Conservation (phyloP, 1,284 basidiomycete genomes). For the Laetiporus sulphureus region DNA sequence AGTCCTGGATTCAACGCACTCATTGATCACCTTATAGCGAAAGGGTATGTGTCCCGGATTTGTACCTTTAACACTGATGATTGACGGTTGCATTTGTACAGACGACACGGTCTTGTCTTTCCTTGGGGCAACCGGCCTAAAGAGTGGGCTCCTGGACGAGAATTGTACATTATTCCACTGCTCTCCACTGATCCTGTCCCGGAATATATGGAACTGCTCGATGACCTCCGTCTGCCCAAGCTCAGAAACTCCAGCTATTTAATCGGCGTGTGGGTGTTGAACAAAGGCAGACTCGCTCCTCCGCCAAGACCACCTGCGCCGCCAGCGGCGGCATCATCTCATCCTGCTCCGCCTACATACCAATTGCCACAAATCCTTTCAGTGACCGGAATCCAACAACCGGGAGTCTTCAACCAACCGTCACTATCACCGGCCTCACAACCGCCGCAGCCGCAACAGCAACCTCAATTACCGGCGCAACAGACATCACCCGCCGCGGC, state of each 20-base stretch:
- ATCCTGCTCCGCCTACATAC: not conserved
- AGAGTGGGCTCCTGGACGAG: constrained; percentile 72
- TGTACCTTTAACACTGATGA: not conserved
- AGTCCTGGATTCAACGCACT: constrained; percentile 51
- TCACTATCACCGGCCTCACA: not conserved
- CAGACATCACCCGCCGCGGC: constrained; percentile 4
- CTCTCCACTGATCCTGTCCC: constrained; percentile 64
- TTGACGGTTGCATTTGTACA: constrained; percentile 25
- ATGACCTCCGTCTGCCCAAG: constrained; percentile 68
- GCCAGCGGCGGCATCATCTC: constrained; percentile 6
- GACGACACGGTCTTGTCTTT: constrained; percentile 81
- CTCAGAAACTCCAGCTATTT: constrained; percentile 58
- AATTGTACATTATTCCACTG: constrained; percentile 85
- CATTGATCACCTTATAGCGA: constrained; percentile 62
- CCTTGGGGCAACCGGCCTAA: constrained; percentile 75
- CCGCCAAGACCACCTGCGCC: constrained; percentile 24
- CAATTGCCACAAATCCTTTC: constrained; percentile 8
- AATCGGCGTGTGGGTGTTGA: constrained; percentile 78
- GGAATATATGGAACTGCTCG: constrained; percentile 82
- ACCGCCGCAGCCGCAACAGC: not conserved
- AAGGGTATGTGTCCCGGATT: constrained; percentile 50
- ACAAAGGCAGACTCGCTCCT: constrained; percentile 61
- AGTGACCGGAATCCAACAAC: not conserved
- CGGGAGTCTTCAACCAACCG: not conserved
- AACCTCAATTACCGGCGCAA: not conserved